Evolutionary conservation across 2,329 filamentous ascomycete species (phyloP).

Genomic region (Pseudogymnoascus sp.): DNA sequence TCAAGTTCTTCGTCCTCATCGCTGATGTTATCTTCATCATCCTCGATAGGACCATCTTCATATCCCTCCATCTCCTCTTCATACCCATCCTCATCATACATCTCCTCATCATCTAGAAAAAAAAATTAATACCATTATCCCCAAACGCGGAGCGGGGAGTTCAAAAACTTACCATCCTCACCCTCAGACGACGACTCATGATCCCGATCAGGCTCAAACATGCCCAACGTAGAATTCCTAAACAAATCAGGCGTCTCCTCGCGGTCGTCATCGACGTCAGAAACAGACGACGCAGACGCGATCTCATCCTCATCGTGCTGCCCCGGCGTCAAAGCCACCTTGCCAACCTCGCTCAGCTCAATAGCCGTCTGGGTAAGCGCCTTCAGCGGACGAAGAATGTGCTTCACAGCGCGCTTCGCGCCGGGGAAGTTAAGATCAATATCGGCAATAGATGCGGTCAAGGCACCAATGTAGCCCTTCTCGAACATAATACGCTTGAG

Average conservation of each 20-base stretch:
- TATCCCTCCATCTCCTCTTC: constrained; percentile 81
- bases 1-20: constrained; percentile 77
- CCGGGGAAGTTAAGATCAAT: constrained; percentile 91
- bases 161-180: constrained; percentile 45
- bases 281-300: constrained; percentile 77
- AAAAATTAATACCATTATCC: constrained; percentile 27
- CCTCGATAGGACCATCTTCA: constrained; percentile 69
- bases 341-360: constrained; percentile 61
- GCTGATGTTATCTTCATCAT: constrained; percentile 80
- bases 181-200: constrained; percentile 67
- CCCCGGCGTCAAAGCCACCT: constrained; percentile 58
- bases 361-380: constrained; percentile 82
- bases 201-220: constrained; percentile 78
- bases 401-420: constrained; percentile 90
- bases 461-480: constrained; percentile 83
- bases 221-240: constrained; percentile 88
- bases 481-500: constrained; percentile 95
- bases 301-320: constrained; percentile 80
- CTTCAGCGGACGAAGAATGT: constrained; percentile 84
- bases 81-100: constrained; percentile 87
- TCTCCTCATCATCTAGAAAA: constrained; percentile 68
- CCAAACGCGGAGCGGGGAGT: not conserved
- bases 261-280: constrained; percentile 75
- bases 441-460: constrained; percentile 89
- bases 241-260: constrained; percentile 97